Evolutionary conservation across 2,329 filamentous ascomycete genomes (phyloP), one percentile per base, ranked within the genome.

Genomic region (Pseudocercospora pini-densiflorae): DNA sequence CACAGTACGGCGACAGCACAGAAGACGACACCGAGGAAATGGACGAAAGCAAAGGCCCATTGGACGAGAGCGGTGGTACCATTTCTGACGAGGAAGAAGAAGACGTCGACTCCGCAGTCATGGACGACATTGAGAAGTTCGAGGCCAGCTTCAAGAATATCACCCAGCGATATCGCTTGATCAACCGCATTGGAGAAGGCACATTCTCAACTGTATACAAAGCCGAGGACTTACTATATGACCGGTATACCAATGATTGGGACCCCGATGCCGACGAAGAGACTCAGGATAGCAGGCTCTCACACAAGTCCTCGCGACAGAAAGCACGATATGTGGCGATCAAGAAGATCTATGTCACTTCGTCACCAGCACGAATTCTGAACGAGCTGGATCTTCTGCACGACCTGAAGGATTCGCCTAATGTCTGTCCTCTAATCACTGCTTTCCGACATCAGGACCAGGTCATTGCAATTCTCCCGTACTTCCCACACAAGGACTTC

Each of bases 141-240:
- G 90, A 94, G 73, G 85, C 88, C 62, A 90, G 89, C 36, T 97
- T 98, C 77, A 89, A 89, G 43, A 92, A 91, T 60, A 96, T 98
- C 78, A 90, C 87, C 71, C 86, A 92, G 74, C 89, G 90, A 65
- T 99, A 94, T 80, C 90, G 94, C 61, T 82, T 99, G 62, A 95
- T 99, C 77, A 97, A 97, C 81, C 90, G 94, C 69, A 99, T 99
- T 76, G 95, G 95, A 76, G 95, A 99, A 87, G 95, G 95, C 65
- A 99, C 95, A 1, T 99, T 99, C 78, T 98, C 95, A 0, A 98
- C 95, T 1, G 95, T 99, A 12, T 99, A 99, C 85, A 99, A 99
- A 79, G 95, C 96, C 21, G 93, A 98, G 79, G 95, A 99, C 77
- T 82, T 98, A 27, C 85, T 90, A 63, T 97, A 97, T 78, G 88